These are phyloP conservation scores for Nothopassalora personata DNA, from an alignment of 2,329 filamentous ascomycete species.

Conservation along the genomic window DNA sequence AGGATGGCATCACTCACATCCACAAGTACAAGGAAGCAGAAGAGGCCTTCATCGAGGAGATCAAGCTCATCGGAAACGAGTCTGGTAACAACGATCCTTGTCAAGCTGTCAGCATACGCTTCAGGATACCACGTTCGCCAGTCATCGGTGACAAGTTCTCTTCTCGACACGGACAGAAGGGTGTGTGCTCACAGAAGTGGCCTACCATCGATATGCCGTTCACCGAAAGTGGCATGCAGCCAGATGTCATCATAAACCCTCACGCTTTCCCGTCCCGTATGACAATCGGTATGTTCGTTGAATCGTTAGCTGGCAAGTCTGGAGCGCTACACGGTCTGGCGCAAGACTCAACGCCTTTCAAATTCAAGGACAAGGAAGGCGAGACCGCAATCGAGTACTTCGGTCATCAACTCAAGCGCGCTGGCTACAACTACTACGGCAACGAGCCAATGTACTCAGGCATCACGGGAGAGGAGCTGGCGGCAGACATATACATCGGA, in stretches of 20 bases:
- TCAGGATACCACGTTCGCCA: slow-evolving; percentile 81
- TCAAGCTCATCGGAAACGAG: slow-evolving; percentile 83
- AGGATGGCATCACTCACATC: slow-evolving; percentile 78
- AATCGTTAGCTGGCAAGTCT: slow-evolving; percentile 91
- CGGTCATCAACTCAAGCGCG: slow-evolving; percentile 88
- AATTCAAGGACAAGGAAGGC: slow-evolving; percentile 71
- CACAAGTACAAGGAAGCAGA: slow-evolving; percentile 94
- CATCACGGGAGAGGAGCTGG: slow-evolving; percentile 89
- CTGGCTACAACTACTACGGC: slow-evolving; percentile 95
- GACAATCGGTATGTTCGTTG: slow-evolving; percentile 99
- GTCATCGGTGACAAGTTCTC: slow-evolving; percentile 99
- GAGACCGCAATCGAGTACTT: slow-evolving; percentile 92
- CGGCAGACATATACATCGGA: slow-evolving; percentile 92
- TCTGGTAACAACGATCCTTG: slow-evolving; percentile 72
- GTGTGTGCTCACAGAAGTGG: slow-evolving; percentile 95
- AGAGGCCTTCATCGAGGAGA: slow-evolving; percentile 83
- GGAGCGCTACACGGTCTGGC: slow-evolving; percentile 92
- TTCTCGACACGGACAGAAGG: slow-evolving; percentile 95
- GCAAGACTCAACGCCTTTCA: slow-evolving; percentile 92
- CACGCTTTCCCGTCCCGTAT: slow-evolving; percentile 99
- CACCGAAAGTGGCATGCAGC: slow-evolving; percentile 91
- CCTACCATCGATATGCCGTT: slow-evolving; percentile 92
- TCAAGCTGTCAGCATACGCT: slow-evolving; percentile 87
- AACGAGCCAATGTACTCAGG: slow-evolving; percentile 99
- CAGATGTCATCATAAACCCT: slow-evolving; percentile 97